A percentile compares a stretch with the other conserved stretches of the same genome.
Evolutionary conservation across 176 grass and related monocot species (phyloP).

Genomic region (Oryza meyeriana): DNA sequence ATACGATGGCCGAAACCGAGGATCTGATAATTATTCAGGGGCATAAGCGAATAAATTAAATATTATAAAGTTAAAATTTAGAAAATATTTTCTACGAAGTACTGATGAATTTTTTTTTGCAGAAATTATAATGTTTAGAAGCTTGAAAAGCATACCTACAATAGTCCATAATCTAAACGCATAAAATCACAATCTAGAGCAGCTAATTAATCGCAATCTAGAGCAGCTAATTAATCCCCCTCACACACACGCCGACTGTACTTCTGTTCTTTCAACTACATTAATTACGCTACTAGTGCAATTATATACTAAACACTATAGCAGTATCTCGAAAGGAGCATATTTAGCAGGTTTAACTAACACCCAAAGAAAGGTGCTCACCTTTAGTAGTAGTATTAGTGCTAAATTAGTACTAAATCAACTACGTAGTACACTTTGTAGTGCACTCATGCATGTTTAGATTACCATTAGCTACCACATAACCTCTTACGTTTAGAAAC

Average conservation of each 20-base stretch:
- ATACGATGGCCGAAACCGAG: too few relatives aligned
- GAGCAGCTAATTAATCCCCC: neutral
- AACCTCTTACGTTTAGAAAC: constrained; percentile 43
- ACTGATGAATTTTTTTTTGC: too few relatives aligned
- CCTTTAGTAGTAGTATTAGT: constrained; percentile 25
- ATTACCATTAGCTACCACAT: neutral
- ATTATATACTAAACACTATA: neutral
- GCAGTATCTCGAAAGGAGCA: constrained; percentile 6
- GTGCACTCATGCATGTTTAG: neutral
- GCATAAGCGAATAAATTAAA: too few relatives aligned
- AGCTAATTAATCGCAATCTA: too few relatives aligned
- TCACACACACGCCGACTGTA: neutral
- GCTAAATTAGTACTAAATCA: constrained; percentile 16
- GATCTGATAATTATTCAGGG: too few relatives aligned
- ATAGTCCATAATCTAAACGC: too few relatives aligned
- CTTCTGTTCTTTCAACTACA: neutral
- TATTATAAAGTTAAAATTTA: too few relatives aligned
- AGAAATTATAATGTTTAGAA: too few relatives aligned
- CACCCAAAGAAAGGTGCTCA: constrained; percentile 30
- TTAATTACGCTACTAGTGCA: neutral
- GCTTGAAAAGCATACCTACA: too few relatives aligned
- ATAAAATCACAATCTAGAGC: too few relatives aligned
- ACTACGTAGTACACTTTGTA: neutral
- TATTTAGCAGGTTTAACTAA: constrained; percentile 12
- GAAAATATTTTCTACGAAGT: too few relatives aligned